Percentiles rank a stretch among this genome's conserved stretches.
Conservation (phyloP, 768 basidiomycete genomes). For the Grammothele lineata region DNA sequence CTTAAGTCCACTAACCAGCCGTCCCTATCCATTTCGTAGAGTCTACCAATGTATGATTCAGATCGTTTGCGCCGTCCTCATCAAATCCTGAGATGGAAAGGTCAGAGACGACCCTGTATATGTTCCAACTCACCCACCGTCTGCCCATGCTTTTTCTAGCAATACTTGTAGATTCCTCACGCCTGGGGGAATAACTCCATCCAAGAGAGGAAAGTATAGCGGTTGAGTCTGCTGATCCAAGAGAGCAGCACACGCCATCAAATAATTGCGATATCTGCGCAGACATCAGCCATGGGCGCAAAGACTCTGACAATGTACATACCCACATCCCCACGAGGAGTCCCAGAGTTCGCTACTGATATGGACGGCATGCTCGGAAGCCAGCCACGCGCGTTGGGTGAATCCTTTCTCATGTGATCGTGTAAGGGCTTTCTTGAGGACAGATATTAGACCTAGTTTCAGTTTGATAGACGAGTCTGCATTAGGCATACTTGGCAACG, state of each 20-base stretch:
- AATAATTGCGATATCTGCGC: slow-evolving; percentile 73
- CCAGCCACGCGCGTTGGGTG: slow-evolving; percentile 57
- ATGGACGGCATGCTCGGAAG: slow-evolving; percentile 59
- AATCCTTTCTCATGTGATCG: slow-evolving; percentile 46
- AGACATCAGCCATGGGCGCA: too few species aligned
- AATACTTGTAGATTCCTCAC: slow-evolving; percentile 70
- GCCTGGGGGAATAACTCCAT: slow-evolving; percentile 55
- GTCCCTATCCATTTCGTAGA: slow-evolving; percentile 81
- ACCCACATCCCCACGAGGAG: slow-evolving; percentile 52
- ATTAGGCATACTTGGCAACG: not conserved
- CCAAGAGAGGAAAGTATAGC: slow-evolving; percentile 57
- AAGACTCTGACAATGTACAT: slow-evolving; percentile 6
- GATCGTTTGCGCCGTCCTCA: slow-evolving; percentile 55
- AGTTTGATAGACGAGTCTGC: not conserved
- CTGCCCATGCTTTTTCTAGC: slow-evolving; percentile 81
- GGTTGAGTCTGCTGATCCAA: slow-evolving; percentile 63
- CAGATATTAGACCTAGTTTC: slow-evolving; percentile 54
- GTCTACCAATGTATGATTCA: slow-evolving; percentile 48
- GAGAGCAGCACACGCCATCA: slow-evolving; percentile 72
- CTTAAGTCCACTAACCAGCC: slow-evolving; percentile 47
- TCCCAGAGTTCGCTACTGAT: slow-evolving; percentile 59
- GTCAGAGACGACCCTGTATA: too few species aligned
- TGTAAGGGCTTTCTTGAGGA: slow-evolving; percentile 53
- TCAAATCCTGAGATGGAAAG: slow-evolving; percentile 60
- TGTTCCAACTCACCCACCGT: slow-evolving; percentile 46